Evolutionary conservation across 805 yeast species (phyloP).

Genomic region (Saturnispora silvae): DNA sequence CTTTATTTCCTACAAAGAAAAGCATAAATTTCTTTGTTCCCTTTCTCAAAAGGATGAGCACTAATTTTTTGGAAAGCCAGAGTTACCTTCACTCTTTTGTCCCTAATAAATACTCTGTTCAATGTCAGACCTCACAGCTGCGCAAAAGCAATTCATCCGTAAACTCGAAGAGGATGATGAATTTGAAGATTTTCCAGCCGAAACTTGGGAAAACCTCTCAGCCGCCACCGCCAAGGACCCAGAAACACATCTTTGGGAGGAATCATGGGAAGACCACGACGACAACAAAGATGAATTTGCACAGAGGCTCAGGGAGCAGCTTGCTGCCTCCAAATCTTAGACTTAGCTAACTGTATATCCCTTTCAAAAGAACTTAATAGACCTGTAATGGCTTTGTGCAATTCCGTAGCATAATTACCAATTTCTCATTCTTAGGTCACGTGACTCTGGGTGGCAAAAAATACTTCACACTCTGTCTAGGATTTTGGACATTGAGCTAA

Average conservation of each 20-base stretch:
- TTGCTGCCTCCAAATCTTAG: not conserved
- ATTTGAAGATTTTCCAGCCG: conserved; percentile 93
- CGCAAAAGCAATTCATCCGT: conserved; percentile 33
- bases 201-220: conserved; percentile 67
- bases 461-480: not conserved
- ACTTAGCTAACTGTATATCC: not conserved
- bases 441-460: not conserved
- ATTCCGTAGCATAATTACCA: no score
- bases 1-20: no score
- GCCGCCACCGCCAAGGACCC: conserved; percentile 34
- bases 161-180: conserved; percentile 93
- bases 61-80: no score
- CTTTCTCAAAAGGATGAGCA: no score
- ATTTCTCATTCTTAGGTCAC: no score
- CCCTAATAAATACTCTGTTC: not conserved
- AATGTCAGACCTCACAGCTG: conserved; percentile 1
- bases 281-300: conserved; percentile 78
- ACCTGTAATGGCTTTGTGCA: no score
- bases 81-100: no score
- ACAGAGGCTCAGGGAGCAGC: conserved; percentile 47
- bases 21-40: no score
- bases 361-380: no score
- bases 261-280: conserved; percentile 96
- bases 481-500: not conserved
- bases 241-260: conserved; percentile 76